Evolutionary conservation across 169 alveolate species (phyloP).

Genomic region (Plasmodium relictum): DNA sequence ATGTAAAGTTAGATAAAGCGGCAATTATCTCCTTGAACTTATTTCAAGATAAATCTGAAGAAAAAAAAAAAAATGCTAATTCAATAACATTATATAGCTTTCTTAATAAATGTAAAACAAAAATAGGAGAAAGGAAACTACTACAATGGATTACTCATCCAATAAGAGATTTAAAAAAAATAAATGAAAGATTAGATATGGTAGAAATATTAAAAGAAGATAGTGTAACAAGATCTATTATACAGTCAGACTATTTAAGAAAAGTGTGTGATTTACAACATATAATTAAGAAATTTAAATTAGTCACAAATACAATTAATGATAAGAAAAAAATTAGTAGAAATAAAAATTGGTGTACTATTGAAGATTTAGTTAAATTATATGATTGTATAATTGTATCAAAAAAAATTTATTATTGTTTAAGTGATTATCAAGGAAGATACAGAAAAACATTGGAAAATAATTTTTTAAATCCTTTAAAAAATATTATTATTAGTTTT

Average conservation of each 20-base stretch:
- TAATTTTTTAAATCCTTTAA: slow-evolving; percentile 84
- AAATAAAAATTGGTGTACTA: slow-evolving; percentile 23
- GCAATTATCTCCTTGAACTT: slow-evolving; percentile 83
- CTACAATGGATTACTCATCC: slow-evolving; percentile 97
- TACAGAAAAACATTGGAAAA: slow-evolving; percentile 77
- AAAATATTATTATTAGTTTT: slow-evolving; percentile 84
- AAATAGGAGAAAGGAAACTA: slow-evolving; percentile 94
- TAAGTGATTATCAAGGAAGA: slow-evolving; percentile 80
- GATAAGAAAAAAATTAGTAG: slow-evolving; percentile 3
- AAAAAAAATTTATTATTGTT: slow-evolving; percentile 57
- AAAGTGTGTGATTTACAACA: slow-evolving; percentile 88
- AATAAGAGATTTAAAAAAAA: slow-evolving; percentile 91
- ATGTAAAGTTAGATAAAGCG: slow-evolving; percentile 85
- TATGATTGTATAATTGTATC: slow-evolving; percentile 78
- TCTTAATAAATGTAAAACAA: slow-evolving; percentile 94
- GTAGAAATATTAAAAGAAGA: slow-evolving; percentile 93
- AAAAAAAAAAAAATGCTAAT: slow-evolving; percentile 22
- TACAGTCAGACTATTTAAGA: slow-evolving; percentile 85
- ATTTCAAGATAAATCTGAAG: slow-evolving; percentile 26
- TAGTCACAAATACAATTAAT: not conserved
- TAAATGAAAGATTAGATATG: slow-evolving; percentile 93
- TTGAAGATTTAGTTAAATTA: slow-evolving; percentile 80
- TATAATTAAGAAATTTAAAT: slow-evolving; percentile 80
- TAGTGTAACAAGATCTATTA: slow-evolving; percentile 78
- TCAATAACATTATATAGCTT: slow-evolving; percentile 84